These are phyloP conservation scores for Leccinum disarticulatum DNA, from an alignment of 768 basidiomycete genomes.

Conservation along the genomic window DNA sequence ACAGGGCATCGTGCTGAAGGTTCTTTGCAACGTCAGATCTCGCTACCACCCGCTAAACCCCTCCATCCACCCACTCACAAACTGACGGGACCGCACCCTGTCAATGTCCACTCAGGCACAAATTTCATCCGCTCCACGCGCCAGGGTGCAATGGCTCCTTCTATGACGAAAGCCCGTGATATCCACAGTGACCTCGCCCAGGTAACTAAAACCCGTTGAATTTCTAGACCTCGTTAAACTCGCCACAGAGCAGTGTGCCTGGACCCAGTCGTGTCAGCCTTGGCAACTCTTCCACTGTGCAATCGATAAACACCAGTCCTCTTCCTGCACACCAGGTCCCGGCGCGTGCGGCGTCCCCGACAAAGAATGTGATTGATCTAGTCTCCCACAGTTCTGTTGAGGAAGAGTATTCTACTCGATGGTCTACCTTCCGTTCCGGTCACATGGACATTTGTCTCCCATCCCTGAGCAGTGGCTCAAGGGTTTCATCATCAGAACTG, in stretches of 20 bases:
- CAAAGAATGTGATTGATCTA: slow-evolving; percentile 9
- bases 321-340: not conserved
- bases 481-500: not conserved
- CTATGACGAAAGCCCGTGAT: not conserved
- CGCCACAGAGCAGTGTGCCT: slow-evolving; percentile 11
- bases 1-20: slow-evolving; percentile 2
- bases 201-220: slow-evolving; percentile 4
- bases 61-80: not conserved
- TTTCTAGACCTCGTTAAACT: slow-evolving; percentile 4
- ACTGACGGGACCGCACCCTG: not conserved
- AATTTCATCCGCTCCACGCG: not conserved
- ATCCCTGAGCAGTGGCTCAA: not conserved
- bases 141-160: not conserved
- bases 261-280: slow-evolving; percentile 7
- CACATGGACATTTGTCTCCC: slow-evolving; percentile 14
- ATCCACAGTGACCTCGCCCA: slow-evolving; percentile 3
- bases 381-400: not conserved
- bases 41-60: not conserved
- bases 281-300: not conserved
- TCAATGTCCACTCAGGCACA: not conserved
- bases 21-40: slow-evolving; percentile 1
- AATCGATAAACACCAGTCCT: not conserved
- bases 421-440: slow-evolving; percentile 31
- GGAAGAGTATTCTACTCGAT: slow-evolving; percentile 10
- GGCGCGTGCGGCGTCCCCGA: not conserved